These are phyloP conservation scores for Coelastrella sp. DNA, from an alignment of 139 green algal species.

Conservation along the genomic window DNA sequence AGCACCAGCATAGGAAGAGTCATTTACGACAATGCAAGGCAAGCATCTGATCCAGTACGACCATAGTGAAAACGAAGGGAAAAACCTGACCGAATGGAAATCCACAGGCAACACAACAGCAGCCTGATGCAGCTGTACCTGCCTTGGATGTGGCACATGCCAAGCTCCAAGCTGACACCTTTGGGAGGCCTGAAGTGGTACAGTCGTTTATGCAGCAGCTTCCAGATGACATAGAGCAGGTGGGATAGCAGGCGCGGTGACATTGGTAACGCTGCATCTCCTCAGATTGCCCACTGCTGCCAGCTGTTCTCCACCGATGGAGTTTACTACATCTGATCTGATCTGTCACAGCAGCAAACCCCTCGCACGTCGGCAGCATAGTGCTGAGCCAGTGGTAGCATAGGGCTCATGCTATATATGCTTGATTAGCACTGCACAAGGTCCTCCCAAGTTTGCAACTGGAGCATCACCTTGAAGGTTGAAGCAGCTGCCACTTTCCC, in stretches of 20 bases:
- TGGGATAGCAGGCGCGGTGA: neutral
- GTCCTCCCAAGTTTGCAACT: neutral
- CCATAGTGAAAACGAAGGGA: neutral
- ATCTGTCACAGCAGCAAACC: neutral
- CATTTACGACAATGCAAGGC: too few relatives aligned
- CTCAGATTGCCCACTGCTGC: neutral
- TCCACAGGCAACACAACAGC: neutral
- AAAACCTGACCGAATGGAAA: neutral
- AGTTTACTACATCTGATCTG: neutral
- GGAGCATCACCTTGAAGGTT: neutral
- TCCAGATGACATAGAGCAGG: conserved; percentile 42
- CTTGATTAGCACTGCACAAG: neutral
- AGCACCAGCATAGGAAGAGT: too few relatives aligned
- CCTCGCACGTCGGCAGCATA: neutral
- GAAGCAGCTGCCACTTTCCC: neutral
- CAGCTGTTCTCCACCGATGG: neutral
- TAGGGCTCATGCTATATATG: too few relatives aligned
- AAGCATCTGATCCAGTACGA: neutral
- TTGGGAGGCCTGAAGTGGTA: conserved; percentile 19
- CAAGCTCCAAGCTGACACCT: conserved; percentile 20
- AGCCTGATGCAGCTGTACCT: neutral
- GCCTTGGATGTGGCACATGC: neutral
- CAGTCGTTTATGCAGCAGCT: conserved; percentile 24
- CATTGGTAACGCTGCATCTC: neutral
- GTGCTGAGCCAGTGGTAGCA: too few relatives aligned